A percentile compares a stretch with the other conserved stretches of the same genome.
These are phyloP conservation scores for Arxiozyma telluris DNA, from an alignment of 1,139 yeast species.

Conservation along the genomic window DNA sequence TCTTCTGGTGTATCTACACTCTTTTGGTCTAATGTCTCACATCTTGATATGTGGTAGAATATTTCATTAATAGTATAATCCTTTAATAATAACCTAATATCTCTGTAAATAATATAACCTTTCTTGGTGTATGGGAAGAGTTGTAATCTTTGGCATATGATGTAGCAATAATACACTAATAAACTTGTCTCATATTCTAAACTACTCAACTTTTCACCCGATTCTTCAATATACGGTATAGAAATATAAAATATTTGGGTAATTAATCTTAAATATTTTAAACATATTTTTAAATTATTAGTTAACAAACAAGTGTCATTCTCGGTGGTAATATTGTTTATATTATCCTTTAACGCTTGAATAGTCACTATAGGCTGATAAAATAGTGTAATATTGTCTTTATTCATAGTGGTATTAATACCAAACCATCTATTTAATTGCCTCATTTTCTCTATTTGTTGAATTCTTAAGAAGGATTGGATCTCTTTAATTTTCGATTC, in stretches of 20 bases:
- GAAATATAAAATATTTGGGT: neutral
- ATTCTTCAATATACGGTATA: neutral
- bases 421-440: constrained; percentile 4
- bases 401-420: neutral
- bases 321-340: neutral
- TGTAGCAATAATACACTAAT: neutral
- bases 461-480: constrained; percentile 2
- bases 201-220: neutral
- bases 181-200: neutral
- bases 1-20: neutral
- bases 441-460: constrained; percentile 11
- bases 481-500: constrained; percentile 1
- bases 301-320: neutral
- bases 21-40: neutral
- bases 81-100: constrained; percentile 7
- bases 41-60: constrained; percentile 12
- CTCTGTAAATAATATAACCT: neutral
- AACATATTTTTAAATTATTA: neutral
- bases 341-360: neutral
- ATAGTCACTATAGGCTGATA: neutral
- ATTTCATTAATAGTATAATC: constrained; percentile 21
- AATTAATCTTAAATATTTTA: neutral
- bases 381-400: neutral
- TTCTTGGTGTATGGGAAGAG: neutral
- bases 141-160: neutral